phyloP scores from a whole-genome alignment of 2,329 filamentous ascomycete species.

The Ampelomyces quisqualis region DNA sequence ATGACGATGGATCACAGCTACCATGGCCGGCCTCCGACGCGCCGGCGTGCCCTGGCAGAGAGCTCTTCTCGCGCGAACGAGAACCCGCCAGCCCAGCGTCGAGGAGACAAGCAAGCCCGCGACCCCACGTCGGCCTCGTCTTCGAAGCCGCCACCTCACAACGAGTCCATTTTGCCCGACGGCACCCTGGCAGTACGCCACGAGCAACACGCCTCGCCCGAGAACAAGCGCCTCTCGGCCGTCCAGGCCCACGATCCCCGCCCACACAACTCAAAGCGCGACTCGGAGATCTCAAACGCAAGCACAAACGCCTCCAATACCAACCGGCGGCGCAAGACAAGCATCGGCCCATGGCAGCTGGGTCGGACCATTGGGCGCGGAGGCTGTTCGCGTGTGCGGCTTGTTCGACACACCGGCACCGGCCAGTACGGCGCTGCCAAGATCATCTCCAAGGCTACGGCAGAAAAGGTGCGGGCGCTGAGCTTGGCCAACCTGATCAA shows the following conservation, averaged over 20 bases:
- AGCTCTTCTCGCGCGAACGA: constrained; percentile 38
- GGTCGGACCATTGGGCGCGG: constrained; percentile 88
- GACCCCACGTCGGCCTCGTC: constrained; percentile 18
- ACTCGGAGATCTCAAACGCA: constrained; percentile 56
- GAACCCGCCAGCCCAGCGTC: constrained; percentile 19
- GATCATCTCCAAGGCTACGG: constrained; percentile 81
- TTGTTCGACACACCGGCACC: constrained; percentile 77
- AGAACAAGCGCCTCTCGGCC: constrained; percentile 57
- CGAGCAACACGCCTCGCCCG: constrained; percentile 36
- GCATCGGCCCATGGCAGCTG: constrained; percentile 91
- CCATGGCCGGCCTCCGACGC: constrained; percentile 35
- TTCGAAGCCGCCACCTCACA: constrained; percentile 42
- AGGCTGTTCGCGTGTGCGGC: constrained; percentile 81
- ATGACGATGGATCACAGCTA: constrained; percentile 34
- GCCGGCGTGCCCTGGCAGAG: constrained; percentile 37
- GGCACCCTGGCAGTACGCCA: constrained; percentile 46
- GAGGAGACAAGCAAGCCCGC: constrained; percentile 21
- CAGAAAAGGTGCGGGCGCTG: constrained; percentile 77
- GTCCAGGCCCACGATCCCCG: constrained; percentile 50
- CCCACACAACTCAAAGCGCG: constrained; percentile 51
- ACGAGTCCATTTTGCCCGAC: constrained; percentile 49
- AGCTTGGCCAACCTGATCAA: constrained; percentile 82
- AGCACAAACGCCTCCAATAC: constrained; percentile 57
- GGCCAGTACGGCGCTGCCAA: constrained; percentile 88
- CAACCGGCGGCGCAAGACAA: constrained; percentile 61